Base-by-base conservation (phyloP, 352 stramenopile genomes). In the Phytophthora tentaculata region DNA sequence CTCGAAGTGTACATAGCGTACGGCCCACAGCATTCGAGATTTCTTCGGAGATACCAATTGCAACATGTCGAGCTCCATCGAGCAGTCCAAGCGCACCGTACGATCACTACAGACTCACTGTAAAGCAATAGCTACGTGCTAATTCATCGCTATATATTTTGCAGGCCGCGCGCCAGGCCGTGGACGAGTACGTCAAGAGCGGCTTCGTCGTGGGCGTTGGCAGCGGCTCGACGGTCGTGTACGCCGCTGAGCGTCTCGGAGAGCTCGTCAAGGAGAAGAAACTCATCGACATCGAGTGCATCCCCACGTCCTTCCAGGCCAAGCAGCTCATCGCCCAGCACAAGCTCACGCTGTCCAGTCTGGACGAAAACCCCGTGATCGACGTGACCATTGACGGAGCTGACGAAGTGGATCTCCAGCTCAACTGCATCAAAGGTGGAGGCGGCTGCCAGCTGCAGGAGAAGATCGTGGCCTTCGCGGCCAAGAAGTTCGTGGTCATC, bases 371-470 rank as follows among this genome's bases (percentile, higher is more conserved):
- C 56, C 84, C 88, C 28, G 84, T 94, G 65, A 96, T 99, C 48
- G 98, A 99, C 83, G 96, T 99, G 64, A 97, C 97, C 35, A 99
- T 99, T 73, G 98, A 99, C 84, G 98, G 97, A 48, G 97, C 97
- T 14, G 97, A 99, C 80, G 96, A 99, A 74, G 97, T 99, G 53
- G 97, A 99, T 74, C 53, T 76, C n/a, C 86, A 97, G 60, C 86
- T 99, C 50, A 99, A 99, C 81, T 96, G 98, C 71, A 98, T 99
- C 60, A 99, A 99, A 80, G 98, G 97, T 50, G 97, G 97, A 35
- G 98, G 98, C 64, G 98, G 89, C 56, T 98, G 97, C 58, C 87
- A 99, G 65, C 71, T 97, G 55, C 91, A 97, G 69, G 94, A 98
- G 79, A 98, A 98, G 77, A 97, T 98, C 57, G 90, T 98, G 37